These are phyloP conservation scores for Vaccinium corymbosum DNA, from an alignment of 148 eudicot species.

Conservation along the genomic window DNA sequence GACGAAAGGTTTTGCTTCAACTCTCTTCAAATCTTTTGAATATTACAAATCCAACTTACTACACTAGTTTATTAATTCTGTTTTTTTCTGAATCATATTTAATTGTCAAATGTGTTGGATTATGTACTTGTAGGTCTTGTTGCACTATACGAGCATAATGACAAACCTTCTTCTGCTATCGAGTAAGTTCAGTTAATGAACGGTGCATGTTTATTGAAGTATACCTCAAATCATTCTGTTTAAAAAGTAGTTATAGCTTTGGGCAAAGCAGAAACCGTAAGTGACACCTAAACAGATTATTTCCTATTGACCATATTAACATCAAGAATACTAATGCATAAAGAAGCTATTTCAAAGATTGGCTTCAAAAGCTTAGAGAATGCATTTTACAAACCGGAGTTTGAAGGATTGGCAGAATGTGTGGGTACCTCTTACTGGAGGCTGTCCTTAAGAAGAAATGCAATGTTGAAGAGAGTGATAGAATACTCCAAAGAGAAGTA, in stretches of 20 bases:
- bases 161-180: constrained; percentile 74
- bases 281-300: neutral
- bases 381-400: neutral
- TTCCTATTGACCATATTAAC: neutral
- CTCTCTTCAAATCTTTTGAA: neutral
- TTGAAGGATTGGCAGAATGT: neutral
- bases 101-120: neutral
- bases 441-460: neutral
- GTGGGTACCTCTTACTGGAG: neutral
- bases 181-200: constrained; percentile 53
- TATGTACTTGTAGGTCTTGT: constrained; percentile 59
- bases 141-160: constrained; percentile 85
- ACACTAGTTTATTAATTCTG: neutral
- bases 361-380: neutral
- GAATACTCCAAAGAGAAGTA: neutral
- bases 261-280: neutral
- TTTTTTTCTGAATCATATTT: constrained; percentile 4
- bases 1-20: constrained; percentile 60
- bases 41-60: neutral
- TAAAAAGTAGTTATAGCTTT: neutral
- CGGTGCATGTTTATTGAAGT: neutral
- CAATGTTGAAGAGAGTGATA: neutral
- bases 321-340: neutral
- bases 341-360: neutral
- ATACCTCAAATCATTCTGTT: neutral